Evolutionary conservation across 768 basidiomycete genomes (phyloP), one percentile per base, ranked within the genome.

Genomic region (Amanita rimosa): DNA sequence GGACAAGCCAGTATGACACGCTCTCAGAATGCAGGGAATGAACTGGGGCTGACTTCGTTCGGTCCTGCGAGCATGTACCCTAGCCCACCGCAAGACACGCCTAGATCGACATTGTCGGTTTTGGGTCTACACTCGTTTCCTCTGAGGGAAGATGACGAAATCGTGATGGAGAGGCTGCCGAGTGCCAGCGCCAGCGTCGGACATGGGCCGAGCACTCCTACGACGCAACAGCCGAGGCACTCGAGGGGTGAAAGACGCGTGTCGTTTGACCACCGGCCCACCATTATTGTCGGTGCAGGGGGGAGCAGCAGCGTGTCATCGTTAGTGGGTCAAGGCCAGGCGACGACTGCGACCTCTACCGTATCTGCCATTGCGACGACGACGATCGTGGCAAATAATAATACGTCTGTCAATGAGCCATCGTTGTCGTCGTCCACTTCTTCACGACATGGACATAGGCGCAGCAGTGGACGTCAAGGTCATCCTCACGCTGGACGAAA

Each of bases 51-150:
- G 39, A 35, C 27, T 6, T 42, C 48, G 16, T 49, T 49, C 24
- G 48, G 48, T 7, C 48, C 48, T 4, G 40, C 38, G 14, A 49
- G 48, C 19, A 49, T 49, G 48, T 49, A 49, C 22, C 40, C 48
- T 6, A 39, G 16, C 22, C 47, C 47, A 8, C 38, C 47, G 27
- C 38, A 38, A 27, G 38, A 33, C 47, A 48, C 47, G 29, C 41
- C 48, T 34, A 33, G 33, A 31, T 49, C 48, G 10, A 42, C 48
- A 3, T 17, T 49, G 26, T 42, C 48, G 26, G 40, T 38, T 3
- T 17, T 49, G 33, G 40, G 48, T 3, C 10, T 49, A 33, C 41
- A 49, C 13, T 22, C 40, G 8, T 49, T 49, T 16, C 48, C 48
- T 6, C 14, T 48, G 19, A 38, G 47, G 33, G 48, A 49, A 31